Base-by-base conservation (phyloP, 1,284 basidiomycete species). In the Lentinula novae-zelandiae region DNA sequence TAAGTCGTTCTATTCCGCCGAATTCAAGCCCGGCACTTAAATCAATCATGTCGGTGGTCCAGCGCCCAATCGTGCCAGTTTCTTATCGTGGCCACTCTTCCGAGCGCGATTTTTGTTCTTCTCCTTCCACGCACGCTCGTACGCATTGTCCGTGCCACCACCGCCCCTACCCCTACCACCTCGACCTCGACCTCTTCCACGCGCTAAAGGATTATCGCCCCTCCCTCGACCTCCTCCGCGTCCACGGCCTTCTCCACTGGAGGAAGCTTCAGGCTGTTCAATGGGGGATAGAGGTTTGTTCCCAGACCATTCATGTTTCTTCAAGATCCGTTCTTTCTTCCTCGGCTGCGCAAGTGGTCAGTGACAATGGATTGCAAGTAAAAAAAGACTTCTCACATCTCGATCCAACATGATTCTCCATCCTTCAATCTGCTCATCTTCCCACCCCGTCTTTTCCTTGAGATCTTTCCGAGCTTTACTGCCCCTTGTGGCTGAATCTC, bases 321-420 rank as follows among this genome's bases (percentile, higher is more conserved):
- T 76, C 4, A 89, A 72, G 62, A 92, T 81, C 69, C 78, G 84
- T 64, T 89, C 87, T 71, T 91, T 91, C 66, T 79, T 82, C n/a
- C 60, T 63, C 15, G 90, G 89, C 87, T 91, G 67, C 15, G 53
- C 56, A 27, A 22, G 9, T 15, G 31, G n/a, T 60, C 27, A 58
- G 10, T 9, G 44, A 34, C 44, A 46, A 34, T 36, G 10, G 40
- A 42, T n/a, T 12, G 56, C 22, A 48, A n/a, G 44, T 50, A 61
- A 61, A 40, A 33, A 63, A 42, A 52, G 27, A 20, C 17, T 58
- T 77, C 88, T 66, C 70, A 95, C 93, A 67, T 93, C 87, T 67
- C 87, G 77, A 62, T 96, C 93, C 57, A 96, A 74, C 89, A 95
- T 93, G 60, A 90, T 85, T 61, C 73, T 81, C 93, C 93, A 96